Evolutionary conservation across 768 basidiomycete genomes (phyloP).

Genomic region (Gymnopilus junonius): DNA sequence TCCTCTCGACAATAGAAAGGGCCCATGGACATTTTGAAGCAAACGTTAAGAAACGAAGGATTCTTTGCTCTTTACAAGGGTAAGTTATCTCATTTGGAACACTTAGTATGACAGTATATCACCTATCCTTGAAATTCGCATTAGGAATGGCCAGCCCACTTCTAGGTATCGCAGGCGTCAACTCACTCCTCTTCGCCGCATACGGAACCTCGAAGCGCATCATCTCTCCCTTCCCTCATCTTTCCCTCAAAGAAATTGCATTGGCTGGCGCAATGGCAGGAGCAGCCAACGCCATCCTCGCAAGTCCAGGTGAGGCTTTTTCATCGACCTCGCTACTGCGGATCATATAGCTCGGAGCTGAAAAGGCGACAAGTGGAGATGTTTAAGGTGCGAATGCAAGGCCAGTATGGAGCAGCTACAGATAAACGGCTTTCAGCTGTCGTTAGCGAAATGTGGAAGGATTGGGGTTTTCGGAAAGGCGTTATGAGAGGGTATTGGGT

Average conservation of each 20-base stretch:
- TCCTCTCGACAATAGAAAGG: conserved; percentile 65
- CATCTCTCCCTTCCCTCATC: conserved; percentile 87
- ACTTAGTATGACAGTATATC: background rate
- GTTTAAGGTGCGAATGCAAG: conserved; percentile 99
- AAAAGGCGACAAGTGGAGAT: conserved; percentile 71
- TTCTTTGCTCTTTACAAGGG: conserved; percentile 96
- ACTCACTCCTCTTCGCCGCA: conserved; percentile 92
- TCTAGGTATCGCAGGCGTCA: conserved; percentile 93
- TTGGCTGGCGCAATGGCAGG: conserved; percentile 93
- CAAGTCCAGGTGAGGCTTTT: conserved; percentile 74
- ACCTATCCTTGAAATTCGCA: background rate
- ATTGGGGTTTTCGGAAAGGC: conserved; percentile 87
- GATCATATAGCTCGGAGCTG: background rate
- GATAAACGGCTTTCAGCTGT: conserved; percentile 81
- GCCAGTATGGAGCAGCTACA: conserved; percentile 81
- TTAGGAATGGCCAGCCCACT: conserved; percentile 93
- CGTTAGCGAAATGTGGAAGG: conserved; percentile 79
- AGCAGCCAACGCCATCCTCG: conserved; percentile 86
- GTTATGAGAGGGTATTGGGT: conserved; percentile 99
- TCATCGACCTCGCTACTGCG: background rate
- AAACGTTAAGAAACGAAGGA: conserved; percentile 88
- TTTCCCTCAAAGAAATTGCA: conserved; percentile 80
- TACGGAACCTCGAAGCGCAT: conserved; percentile 83
- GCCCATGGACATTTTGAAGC: conserved; percentile 86
- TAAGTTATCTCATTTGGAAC: conserved; percentile 24